Percentiles rank a stretch among this genome's conserved stretches.
Conservation (phyloP, 495 filamentous ascomycete species). For the Apodospora peruviana region DNA sequence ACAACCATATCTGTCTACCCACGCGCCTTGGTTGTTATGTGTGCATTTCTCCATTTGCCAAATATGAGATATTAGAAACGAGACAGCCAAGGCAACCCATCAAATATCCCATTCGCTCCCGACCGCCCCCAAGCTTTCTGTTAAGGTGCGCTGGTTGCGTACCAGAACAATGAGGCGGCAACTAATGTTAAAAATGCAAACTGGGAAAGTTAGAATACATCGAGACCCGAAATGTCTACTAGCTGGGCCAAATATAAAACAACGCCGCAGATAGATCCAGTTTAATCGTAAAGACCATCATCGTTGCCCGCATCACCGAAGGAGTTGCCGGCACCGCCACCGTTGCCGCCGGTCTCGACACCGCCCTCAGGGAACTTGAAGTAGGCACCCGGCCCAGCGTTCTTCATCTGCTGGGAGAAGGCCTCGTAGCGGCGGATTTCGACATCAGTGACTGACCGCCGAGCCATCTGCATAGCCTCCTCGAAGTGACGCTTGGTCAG, state of each 20-base stretch:
- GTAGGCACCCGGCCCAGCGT: slow-evolving; percentile 85
- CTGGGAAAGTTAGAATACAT: slow-evolving; percentile 17
- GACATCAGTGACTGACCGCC: slow-evolving; percentile 90
- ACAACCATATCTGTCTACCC: too few relatives aligned
- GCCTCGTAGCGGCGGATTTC: slow-evolving; percentile 98
- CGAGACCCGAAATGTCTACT: slow-evolving; percentile 4
- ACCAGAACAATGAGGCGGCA: too few relatives aligned
- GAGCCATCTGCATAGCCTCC: slow-evolving; percentile 92
- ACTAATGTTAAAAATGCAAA: not conserved
- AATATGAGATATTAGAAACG: too few relatives aligned
- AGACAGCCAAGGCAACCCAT: too few relatives aligned
- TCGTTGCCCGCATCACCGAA: slow-evolving; percentile 84
- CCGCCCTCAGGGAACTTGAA: slow-evolving; percentile 89
- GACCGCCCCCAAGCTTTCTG: too few relatives aligned
- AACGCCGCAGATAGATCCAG: not conserved
- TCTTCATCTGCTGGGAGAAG: slow-evolving; percentile 98
- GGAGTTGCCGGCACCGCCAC: slow-evolving; percentile 49
- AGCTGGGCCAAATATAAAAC: slow-evolving; percentile 4
- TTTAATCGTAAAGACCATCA: slow-evolving; percentile 73
- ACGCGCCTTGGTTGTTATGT: too few relatives aligned
- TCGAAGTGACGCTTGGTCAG: slow-evolving; percentile 96
- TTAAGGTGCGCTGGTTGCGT: too few relatives aligned
- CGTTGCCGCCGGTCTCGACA: slow-evolving; percentile 46
- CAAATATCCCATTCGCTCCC: too few relatives aligned
- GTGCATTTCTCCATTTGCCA: too few relatives aligned